Evolutionary conservation across 768 basidiomycete genomes (phyloP), one percentile per base, ranked within the genome.

Genomic region (Termitomyces titanicus): DNA sequence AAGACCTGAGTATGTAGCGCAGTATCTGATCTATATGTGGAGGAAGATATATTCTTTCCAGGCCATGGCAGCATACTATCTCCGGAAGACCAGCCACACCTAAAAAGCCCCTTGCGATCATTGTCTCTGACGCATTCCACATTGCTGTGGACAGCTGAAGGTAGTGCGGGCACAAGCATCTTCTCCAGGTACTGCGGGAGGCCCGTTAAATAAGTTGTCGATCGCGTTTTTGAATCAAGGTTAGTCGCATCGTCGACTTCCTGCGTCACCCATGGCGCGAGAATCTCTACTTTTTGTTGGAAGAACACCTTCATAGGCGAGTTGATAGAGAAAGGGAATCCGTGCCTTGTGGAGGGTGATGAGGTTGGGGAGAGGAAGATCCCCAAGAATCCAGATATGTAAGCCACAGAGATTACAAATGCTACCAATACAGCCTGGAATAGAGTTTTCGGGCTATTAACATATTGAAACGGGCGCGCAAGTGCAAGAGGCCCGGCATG

Each of bases 251-350:
- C 11, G 22, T 17, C 29, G 10, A 44, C 44, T 17, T 53, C 60
- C 2, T 63, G 63, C 8, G 68, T 54, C 9, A 62, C 54, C 39
- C 67, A 57, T 15, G 60, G 48, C 33, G 64, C 65, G 24, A 62
- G 54, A 29, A 71, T 61, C 46, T 78, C 71, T 6, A 89, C 71
- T 1, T 64, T 73, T 64, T 92, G 90, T 47, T 77, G 76, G 75
- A 91, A 92, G 68, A 76, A 89, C 1, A 90, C 69, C 59, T 89
- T 90, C 63, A 91, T 70, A 0, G 88, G 89, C 5, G 79, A 67
- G 20, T 78, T 66, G 38, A 74, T 68, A 15, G 80, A 79, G 72
- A 92, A 92, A 0, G 89, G 89, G 70, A 84, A 83, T 7, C 67
- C 71, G 6, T 76, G 53, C 65, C 76, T 54, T 17, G 50, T 20